These are phyloP conservation scores for Selaginella moellendorffii DNA, from an alignment of 75 land plant genomes.

Conservation along the genomic window DNA sequence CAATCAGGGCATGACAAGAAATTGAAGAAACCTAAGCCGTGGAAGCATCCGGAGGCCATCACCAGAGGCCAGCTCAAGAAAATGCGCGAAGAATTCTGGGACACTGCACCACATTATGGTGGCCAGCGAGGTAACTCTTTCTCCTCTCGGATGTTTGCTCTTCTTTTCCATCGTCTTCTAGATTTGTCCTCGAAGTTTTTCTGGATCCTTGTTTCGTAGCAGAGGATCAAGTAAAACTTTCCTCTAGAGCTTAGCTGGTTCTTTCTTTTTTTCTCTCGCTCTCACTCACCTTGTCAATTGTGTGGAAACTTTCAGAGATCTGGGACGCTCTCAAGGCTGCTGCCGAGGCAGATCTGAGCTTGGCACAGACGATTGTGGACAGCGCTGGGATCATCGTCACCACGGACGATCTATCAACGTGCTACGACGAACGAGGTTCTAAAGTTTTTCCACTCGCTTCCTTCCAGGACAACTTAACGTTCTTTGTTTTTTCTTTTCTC, in stretches of 20 bases:
- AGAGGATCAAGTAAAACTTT: no score
- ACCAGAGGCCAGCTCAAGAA: constrained; percentile 48
- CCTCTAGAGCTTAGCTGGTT: no score
- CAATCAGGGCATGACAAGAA: constrained; percentile 34
- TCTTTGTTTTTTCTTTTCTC: constrained; percentile 6
- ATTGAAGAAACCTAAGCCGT: constrained; percentile 64
- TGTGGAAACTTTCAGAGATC: constrained; percentile 75
- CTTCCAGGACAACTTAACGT: not conserved
- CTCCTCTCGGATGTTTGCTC: no score
- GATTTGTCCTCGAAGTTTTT: no score
- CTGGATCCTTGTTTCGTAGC: no score
- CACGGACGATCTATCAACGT: constrained; percentile 62
- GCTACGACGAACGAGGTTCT: constrained; percentile 85
- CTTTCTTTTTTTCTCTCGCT: no score
- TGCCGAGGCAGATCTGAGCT: constrained; percentile 61
- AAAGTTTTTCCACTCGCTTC: not conserved
- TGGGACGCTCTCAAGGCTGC: constrained; percentile 96
- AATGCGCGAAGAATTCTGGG: constrained; percentile 93
- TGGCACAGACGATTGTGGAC: constrained; percentile 72
- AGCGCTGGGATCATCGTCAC: constrained; percentile 78
- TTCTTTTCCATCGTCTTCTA: no score
- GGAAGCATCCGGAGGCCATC: constrained; percentile 68
- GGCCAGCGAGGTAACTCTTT: constrained; percentile 51
- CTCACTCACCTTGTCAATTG: not conserved
- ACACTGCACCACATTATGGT: constrained; percentile 87